Percentiles rank a stretch among this genome's conserved stretches.
Evolutionary conservation across 352 stramenopile genomes (phyloP).

Genomic region (Thraustotheca clavata): DNA sequence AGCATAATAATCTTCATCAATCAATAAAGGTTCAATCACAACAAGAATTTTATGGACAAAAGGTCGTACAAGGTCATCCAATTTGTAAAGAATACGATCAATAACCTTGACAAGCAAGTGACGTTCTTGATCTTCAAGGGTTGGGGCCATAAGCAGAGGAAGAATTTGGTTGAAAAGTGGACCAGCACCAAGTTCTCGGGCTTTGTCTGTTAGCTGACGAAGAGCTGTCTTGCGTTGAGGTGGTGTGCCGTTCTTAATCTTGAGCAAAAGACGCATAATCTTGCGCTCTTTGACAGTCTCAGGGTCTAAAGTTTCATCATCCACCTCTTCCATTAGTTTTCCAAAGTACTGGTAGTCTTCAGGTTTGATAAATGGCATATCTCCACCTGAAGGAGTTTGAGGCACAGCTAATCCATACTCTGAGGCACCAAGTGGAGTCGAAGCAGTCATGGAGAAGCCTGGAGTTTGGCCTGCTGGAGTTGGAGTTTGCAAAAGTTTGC

Average conservation of each 20-base stretch:
- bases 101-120: slow-evolving; percentile 99
- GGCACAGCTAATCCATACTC: slow-evolving; percentile 58
- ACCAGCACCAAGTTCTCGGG: slow-evolving; percentile 93
- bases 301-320: slow-evolving; percentile 79
- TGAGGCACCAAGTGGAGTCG: slow-evolving; percentile 53
- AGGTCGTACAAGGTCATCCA: slow-evolving; percentile 97
- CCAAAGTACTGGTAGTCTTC: slow-evolving; percentile 99
- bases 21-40: slow-evolving; percentile 98
- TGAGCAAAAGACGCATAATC: slow-evolving; percentile 97
- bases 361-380: slow-evolving; percentile 97
- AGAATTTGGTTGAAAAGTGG: slow-evolving; percentile 99
- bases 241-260: slow-evolving; percentile 99
- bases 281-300: slow-evolving; percentile 94
- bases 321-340: slow-evolving; percentile 90
- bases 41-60: slow-evolving; percentile 99
- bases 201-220: slow-evolving; percentile 97
- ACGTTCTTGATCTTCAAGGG: slow-evolving; percentile 98
- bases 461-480: slow-evolving; percentile 91
- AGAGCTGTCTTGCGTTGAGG: slow-evolving; percentile 95
- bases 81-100: slow-evolving; percentile 98
- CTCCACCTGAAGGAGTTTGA: slow-evolving; percentile 57
- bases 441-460: slow-evolving; percentile 79
- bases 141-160: slow-evolving; percentile 97
- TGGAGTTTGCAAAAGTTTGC: slow-evolving; percentile 93
- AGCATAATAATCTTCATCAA: slow-evolving; percentile 99